Percentiles rank a stretch among this genome's conserved stretches.
phyloP scores from a whole-genome alignment of 352 stramenopile species.

The Phytophthora litchii region DNA sequence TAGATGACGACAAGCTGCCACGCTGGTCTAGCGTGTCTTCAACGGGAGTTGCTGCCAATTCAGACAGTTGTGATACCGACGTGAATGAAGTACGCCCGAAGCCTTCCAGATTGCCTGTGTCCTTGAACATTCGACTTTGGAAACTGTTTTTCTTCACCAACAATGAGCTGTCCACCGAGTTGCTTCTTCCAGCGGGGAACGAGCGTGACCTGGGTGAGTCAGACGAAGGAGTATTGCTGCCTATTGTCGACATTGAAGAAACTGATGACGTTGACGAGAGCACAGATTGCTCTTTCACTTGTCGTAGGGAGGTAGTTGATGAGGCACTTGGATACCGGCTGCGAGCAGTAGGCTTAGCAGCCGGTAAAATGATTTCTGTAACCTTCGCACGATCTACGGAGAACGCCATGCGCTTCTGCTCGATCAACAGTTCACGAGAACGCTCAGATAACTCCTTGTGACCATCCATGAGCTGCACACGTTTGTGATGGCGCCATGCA shows the following conservation, averaged over 20 bases:
- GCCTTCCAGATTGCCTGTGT: slow-evolving; percentile 56
- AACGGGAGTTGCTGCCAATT: slow-evolving; percentile 40
- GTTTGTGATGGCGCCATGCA: slow-evolving; percentile 87
- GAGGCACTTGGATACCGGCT: slow-evolving; percentile 58
- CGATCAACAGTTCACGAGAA: slow-evolving; percentile 80
- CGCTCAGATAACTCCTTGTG: slow-evolving; percentile 85
- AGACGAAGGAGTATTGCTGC: slow-evolving; percentile 30
- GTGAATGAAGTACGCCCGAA: slow-evolving; percentile 80
- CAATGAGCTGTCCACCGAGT: slow-evolving; percentile 52
- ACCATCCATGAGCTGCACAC: slow-evolving; percentile 86
- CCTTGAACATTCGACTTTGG: slow-evolving; percentile 39
- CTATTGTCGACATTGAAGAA: slow-evolving; percentile 39
- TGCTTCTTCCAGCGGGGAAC: slow-evolving; percentile 40
- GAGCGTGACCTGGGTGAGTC: slow-evolving; percentile 38
- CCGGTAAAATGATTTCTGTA: slow-evolving; percentile 84
- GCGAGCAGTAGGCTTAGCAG: slow-evolving; percentile 47
- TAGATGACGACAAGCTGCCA: slow-evolving; percentile 58
- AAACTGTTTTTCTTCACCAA: slow-evolving; percentile 63
- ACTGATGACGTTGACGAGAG: slow-evolving; percentile 50
- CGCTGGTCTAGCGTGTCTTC: slow-evolving; percentile 36
- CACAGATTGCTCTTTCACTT: slow-evolving; percentile 44
- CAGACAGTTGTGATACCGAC: slow-evolving; percentile 68
- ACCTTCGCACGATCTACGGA: slow-evolving; percentile 83
- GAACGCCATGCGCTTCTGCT: slow-evolving; percentile 89
- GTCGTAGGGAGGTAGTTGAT: slow-evolving; percentile 42